Base-by-base conservation (phyloP, 2,329 filamentous ascomycete species). In the Ceratocystis alfenasii region DNA sequence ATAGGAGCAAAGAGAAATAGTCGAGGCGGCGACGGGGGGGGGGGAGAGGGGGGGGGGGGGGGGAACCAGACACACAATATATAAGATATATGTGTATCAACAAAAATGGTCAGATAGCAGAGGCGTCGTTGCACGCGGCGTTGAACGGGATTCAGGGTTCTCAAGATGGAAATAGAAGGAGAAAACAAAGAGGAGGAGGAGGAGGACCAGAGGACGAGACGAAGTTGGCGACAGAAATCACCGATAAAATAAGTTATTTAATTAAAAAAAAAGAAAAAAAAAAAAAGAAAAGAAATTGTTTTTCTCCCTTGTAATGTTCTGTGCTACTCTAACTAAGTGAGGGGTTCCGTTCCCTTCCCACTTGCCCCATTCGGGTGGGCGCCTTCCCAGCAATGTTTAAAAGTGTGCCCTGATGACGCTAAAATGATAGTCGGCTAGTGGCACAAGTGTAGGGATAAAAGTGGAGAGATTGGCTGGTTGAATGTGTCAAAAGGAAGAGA, bases 1-100 rank as follows among this genome's bases (percentile, higher is more conserved):
- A 65, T 30, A 62, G 46, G 50, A 66, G 60, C 53, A 59, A 7
- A 28, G 53, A 57, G 25, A 57, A 28, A 57, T 30, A 57, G 53
- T 57, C 53, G 53, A 57, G 53, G 53, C 53, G 53, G 53, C 46
- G n/a, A 50, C 46, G 46, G 46, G 46, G 46, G 46, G n/a, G n/a
- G n/a, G 20, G 46, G 45, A 1, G 17, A 1, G 7, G n/a, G 20
- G n/a, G n/a, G 17, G 45, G 5, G 3, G 46, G 46, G 46, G 46
- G 46, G 46, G 25, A 30, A 12, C 15, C n/a, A 57, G 12, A 57
- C 12, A 30, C 53, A 17, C 25, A 22, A 22, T 50, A 50, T 50
- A 57, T 30, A 22, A 12, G 53, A 59, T 30, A 30, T 59, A 59
- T 59, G 48, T 59, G 53, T 59, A 59, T 59, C 53, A 59, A 17